Conservation (phyloP, 2,329 filamentous ascomycete genomes). For the Graphiopsis chlorocephala region DNA sequence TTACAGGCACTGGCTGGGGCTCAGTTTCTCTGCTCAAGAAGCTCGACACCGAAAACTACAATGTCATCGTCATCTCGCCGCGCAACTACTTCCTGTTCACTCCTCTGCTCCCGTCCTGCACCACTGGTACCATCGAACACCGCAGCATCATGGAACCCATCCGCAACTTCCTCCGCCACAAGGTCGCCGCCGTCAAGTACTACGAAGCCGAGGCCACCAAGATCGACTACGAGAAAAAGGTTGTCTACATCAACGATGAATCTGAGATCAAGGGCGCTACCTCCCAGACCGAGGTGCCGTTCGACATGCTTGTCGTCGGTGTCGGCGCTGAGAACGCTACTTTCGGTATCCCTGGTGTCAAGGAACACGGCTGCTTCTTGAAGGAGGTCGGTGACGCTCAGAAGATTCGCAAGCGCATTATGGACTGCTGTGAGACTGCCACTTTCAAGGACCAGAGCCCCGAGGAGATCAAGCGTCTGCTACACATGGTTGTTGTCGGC, state of each 20-base stretch:
- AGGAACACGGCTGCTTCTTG: constrained; percentile 93
- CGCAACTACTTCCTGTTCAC: constrained; percentile 99
- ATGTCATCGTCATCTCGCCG: constrained; percentile 94
- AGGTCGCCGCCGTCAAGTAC: constrained; percentile 89
- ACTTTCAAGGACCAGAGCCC: constrained; percentile 93
- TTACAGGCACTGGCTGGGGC: constrained; percentile 87
- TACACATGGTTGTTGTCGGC: constrained; percentile 89
- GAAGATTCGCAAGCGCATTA: constrained; percentile 95
- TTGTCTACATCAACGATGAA: constrained; percentile 85
- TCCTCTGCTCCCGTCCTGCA: constrained; percentile 93
- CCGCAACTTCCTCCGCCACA: constrained; percentile 90
- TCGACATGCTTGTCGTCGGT: constrained; percentile 96
- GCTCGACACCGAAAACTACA: constrained; percentile 98
- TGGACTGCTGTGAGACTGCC: constrained; percentile 98
- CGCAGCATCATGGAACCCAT: constrained; percentile 99
- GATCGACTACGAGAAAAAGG: constrained; percentile 87
- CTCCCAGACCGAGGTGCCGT: constrained; percentile 82
- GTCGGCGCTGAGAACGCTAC: constrained; percentile 98
- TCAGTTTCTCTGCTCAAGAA: constrained; percentile 97
- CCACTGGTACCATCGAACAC: constrained; percentile 95
- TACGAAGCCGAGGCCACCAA: constrained; percentile 97
- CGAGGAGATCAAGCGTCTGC: constrained; percentile 86
- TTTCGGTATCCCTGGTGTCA: constrained; percentile 92
- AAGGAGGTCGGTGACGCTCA: constrained; percentile 98
- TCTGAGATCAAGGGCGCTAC: constrained; percentile 87